These are phyloP conservation scores for Sonneratia alba DNA, from an alignment of 345 rosid species.

Conservation along the genomic window DNA sequence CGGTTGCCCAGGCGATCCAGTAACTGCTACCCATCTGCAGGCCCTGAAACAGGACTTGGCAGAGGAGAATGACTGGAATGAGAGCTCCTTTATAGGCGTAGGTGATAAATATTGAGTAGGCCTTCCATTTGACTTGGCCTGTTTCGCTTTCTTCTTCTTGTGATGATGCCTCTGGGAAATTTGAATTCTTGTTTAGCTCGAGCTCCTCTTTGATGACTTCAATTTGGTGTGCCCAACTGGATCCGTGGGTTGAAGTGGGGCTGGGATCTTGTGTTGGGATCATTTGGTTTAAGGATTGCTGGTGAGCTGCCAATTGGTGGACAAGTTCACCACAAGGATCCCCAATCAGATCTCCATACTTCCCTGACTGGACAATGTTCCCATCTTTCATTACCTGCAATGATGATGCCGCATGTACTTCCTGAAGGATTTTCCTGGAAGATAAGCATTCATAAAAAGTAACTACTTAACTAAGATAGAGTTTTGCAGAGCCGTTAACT, in stretches of 20 bases:
- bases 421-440: too few relatives aligned
- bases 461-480: neutral
- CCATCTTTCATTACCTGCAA: constrained; percentile 32
- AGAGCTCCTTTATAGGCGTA: constrained; percentile 15
- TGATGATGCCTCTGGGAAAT: too few relatives aligned
- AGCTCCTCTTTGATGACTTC: too few relatives aligned
- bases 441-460: too few relatives aligned
- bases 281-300: constrained; percentile 17
- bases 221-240: neutral
- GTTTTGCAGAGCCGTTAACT: neutral
- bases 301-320: constrained; percentile 28
- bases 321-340: neutral
- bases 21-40: constrained; percentile 23
- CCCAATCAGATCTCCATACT: constrained; percentile 14
- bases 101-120: constrained; percentile 21
- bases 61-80: constrained; percentile 6
- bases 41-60: constrained; percentile 11
- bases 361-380: constrained; percentile 23
- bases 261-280: neutral
- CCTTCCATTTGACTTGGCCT: constrained; percentile 22
- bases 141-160: constrained; percentile 33
- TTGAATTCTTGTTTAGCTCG: too few relatives aligned
- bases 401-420: neutral
- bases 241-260: neutral
- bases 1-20: constrained; percentile 27